Base-by-base conservation (phyloP, 1,284 basidiomycete species). In the Rugosomyces carneus region DNA sequence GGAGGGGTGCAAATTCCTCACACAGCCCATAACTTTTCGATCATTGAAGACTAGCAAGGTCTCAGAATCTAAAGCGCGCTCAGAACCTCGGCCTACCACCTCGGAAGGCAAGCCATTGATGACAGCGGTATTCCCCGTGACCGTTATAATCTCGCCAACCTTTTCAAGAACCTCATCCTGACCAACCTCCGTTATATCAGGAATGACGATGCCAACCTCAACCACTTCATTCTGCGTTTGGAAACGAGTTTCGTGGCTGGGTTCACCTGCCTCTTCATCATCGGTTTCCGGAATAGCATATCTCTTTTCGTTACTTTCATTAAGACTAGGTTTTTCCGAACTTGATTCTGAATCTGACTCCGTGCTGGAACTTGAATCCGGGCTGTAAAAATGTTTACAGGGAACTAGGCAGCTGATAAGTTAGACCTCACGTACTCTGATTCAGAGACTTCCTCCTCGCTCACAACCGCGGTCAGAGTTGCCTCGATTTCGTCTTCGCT, bases 31-130 rank as follows among this genome's bases (percentile, higher is more conserved):
- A 26, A 93, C 88, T 53, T 76, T 84, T 45, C 89, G 71, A 60
- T 94, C 89, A 18, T 84, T 81, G 58, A 92, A 90, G 20, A 91
- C 86, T 35, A 94, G 75, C 31, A 93, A 65, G n/a, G 89, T 93
- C 31, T 90, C 92, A 26, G 78, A 80, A 61, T 94, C 92, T 34
- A 92, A 70, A 6, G 86, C 80, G 34, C 70, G 71, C 52, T 81
- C 76, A 31, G 72, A 75, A 5, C 71, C 69, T 45, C 70, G 65
- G 45, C 66, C 68, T 3, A 62, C 58, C 45, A 61, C 55, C 21
- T 68, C 68, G 39, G 71, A 73, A 1, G 71, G 65, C 20, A 69
- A 56, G 31, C 87, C 89, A 52, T 72, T 80, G 42, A 92, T 70
- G 44, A 92, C 82, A 40, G 81, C 84, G 26, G 80, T 73, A 37